phyloP scores from a whole-genome alignment of 2,329 filamentous ascomycete species.

The Xylaria sp. region DNA sequence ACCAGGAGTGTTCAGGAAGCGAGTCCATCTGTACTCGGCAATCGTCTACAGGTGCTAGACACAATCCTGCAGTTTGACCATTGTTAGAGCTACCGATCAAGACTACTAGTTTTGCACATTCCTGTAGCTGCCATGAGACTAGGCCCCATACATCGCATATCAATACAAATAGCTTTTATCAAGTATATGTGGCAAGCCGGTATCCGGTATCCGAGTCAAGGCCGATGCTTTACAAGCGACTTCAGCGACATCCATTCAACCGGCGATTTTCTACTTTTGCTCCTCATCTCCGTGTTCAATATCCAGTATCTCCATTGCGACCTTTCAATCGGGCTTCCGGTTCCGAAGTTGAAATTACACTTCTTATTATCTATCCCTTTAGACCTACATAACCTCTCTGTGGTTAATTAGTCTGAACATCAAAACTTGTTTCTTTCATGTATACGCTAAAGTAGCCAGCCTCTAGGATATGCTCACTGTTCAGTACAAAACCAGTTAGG shows the following conservation, averaged over 20 bases:
- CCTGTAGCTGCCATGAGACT: not conserved
- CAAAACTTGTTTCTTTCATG: conserved; percentile 5
- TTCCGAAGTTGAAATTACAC: not conserved
- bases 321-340: not conserved
- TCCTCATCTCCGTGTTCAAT: conserved; percentile 6
- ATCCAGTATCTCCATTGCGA: not conserved
- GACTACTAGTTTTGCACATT: not conserved
- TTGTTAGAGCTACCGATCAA: conserved; percentile 9
- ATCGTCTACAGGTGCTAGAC: not conserved
- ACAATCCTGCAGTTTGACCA: not conserved
- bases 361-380: not conserved
- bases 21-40: not conserved
- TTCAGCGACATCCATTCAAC: not conserved
- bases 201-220: not conserved
- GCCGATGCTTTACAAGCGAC: not conserved
- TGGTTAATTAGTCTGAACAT: conserved; percentile 11
- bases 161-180: not conserved
- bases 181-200: not conserved
- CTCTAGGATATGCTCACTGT: not conserved
- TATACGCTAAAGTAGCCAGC: not conserved
- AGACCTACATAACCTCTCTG: not conserved
- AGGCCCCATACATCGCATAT: not conserved
- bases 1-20: conserved; percentile 9
- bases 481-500: conserved; percentile 16
- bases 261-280: not conserved